Evolutionary conservation across 2,329 filamentous ascomycete genomes (phyloP), one percentile per base, ranked within the genome.

Genomic region (Fusarium sp.): DNA sequence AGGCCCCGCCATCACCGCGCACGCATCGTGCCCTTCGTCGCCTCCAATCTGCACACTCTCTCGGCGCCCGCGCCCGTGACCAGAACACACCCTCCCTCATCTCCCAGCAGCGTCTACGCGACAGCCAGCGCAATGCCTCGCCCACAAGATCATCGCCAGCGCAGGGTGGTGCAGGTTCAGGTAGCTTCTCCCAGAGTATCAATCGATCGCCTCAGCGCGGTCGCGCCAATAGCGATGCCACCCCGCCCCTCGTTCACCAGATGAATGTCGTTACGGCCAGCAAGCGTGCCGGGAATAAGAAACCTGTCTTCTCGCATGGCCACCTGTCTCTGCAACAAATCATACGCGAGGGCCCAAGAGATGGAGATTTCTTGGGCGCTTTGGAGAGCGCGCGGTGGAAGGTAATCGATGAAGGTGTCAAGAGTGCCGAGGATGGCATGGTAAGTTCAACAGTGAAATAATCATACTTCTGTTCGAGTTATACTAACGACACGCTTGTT

Each of bases 351-450:
- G 95, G 94, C 0, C 93, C 94, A 3, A 88, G 89, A 3, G 87
- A 90, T 69, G 92, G 90, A 20, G 90, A 96, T 77, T 83, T 91
- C 24, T 77, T 85, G 24, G 87, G 87, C 18, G 90, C 90, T 10
- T 81, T 95, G 51, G 90, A 92, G 74, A 91, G 91, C 72, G 83
- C 91, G 73, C 87, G 92, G 50, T 88, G 91, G 80, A 91, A 92
- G 74, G 90, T 95, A 51, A 81, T 95, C 53, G 89, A 91, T 69
- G 89, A 93, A 74, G 92, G 92, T 65, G 88, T 95, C 77, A 92
- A 92, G 76, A 90, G 89, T 72, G 92, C 94, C 75, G 87, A 86
- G 70, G 92, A 95, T 79, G 92, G 92, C 84, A 95, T 94, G 92
- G 92, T 94, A 79, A 84, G 75, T 44, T 15, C 38, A 26, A 17